These are phyloP conservation scores for Gossypium anomalum DNA, from an alignment of 345 rosid species.

Conservation along the genomic window DNA sequence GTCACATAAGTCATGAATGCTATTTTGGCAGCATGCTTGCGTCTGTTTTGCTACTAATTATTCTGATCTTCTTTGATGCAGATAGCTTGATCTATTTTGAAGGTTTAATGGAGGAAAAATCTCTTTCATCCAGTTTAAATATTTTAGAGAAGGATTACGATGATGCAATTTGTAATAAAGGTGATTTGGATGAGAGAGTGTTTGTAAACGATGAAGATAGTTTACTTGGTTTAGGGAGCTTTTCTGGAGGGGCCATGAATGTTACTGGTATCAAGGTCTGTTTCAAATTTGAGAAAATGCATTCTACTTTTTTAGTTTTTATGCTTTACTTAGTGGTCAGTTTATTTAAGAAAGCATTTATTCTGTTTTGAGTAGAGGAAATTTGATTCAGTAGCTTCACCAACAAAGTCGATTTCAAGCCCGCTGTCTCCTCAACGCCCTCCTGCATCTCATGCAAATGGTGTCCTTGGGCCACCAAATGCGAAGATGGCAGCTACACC, in stretches of 20 bases:
- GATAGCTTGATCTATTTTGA: slow-evolving; percentile 88
- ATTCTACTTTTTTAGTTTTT: not conserved
- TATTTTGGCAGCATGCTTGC: not conserved
- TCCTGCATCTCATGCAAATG: slow-evolving; percentile 60
- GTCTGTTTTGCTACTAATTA: slow-evolving; percentile 17
- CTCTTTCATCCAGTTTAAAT: slow-evolving; percentile 53
- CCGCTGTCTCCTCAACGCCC: slow-evolving; percentile 84
- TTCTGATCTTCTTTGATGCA: slow-evolving; percentile 29
- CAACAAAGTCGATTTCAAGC: slow-evolving; percentile 68
- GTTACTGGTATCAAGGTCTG: slow-evolving; percentile 58
- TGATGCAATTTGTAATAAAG: slow-evolving; percentile 54
- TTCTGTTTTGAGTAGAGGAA: slow-evolving; percentile 47
- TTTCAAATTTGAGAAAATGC: slow-evolving; percentile 14
- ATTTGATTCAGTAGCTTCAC: slow-evolving; percentile 69
- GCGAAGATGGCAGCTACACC: slow-evolving; percentile 75
- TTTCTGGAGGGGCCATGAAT: slow-evolving; percentile 58
- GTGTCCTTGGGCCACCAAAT: slow-evolving; percentile 37
- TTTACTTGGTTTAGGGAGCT: slow-evolving; percentile 69
- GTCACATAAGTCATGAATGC: slow-evolving; percentile 10
- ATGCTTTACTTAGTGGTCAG: not conserved
- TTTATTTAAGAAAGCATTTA: slow-evolving; percentile 1
- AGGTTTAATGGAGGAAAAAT: slow-evolving; percentile 75
- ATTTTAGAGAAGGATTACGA: slow-evolving; percentile 71
- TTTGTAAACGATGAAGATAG: slow-evolving; percentile 83
- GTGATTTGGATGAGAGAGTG: slow-evolving; percentile 81